Conservation (phyloP, 345 rosid species). For the Dipteronia dyeriana region DNA sequence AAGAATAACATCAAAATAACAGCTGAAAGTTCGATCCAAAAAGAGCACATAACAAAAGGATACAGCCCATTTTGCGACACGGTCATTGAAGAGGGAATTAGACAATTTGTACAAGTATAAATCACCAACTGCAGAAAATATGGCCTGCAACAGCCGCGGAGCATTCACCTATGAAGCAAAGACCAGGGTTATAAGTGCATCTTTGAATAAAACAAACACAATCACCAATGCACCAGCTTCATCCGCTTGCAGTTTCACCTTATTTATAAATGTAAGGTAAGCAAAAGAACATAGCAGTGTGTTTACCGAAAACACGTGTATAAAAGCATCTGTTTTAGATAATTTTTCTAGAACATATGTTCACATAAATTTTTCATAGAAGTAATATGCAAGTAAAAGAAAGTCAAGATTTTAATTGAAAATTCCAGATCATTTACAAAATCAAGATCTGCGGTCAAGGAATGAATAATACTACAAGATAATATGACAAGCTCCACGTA, state of each 20-base stretch:
- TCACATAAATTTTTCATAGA: background rate
- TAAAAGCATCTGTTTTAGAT: background rate
- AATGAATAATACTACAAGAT: background rate
- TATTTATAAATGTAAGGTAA: background rate
- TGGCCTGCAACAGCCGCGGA: conserved; percentile 77
- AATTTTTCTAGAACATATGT: background rate
- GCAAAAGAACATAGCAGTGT: background rate
- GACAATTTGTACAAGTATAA: conserved; percentile 76
- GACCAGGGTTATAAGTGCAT: background rate
- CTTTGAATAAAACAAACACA: conserved; percentile 14
- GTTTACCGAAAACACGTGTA: background rate
- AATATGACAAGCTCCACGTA: background rate
- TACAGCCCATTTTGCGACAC: conserved; percentile 83
- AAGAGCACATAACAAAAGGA: conserved; percentile 44
- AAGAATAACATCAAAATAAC: background rate
- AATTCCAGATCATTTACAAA: background rate
- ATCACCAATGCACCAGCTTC: conserved; percentile 1
- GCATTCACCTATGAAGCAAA: conserved; percentile 53
- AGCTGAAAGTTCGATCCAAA: background rate
- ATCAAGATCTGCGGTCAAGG: background rate
- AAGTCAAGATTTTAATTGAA: background rate
- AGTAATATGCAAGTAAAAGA: background rate
- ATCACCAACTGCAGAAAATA: conserved; percentile 90
- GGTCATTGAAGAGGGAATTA: conserved; percentile 47
- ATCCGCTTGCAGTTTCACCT: background rate